These are phyloP conservation scores for Cystobasidium onofrii DNA, from an alignment of 768 basidiomycete species.

Conservation along the genomic window DNA sequence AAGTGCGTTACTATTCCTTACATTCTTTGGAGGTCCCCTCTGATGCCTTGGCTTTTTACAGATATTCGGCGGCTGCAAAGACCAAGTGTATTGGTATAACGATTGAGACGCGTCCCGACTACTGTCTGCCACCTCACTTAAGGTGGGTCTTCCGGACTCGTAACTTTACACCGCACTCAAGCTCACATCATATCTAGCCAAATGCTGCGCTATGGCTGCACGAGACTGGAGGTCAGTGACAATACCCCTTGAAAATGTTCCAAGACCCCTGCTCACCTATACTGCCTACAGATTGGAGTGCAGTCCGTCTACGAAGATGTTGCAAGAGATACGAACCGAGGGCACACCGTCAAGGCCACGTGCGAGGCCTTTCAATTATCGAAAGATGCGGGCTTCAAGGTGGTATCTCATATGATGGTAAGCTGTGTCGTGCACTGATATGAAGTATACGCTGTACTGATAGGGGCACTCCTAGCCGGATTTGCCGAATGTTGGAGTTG, in stretches of 20 bases:
- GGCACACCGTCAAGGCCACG: conserved; percentile 95
- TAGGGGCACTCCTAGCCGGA: conserved; percentile 57
- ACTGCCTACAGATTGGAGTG: conserved; percentile 61
- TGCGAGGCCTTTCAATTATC: conserved; percentile 94
- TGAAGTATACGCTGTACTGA: neutral
- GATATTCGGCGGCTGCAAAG: conserved; percentile 92
- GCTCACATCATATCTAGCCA: conserved; percentile 53
- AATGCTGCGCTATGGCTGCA: conserved; percentile 98
- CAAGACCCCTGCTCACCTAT: too few relatives aligned
- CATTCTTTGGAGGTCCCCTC: neutral
- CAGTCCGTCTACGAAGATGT: conserved; percentile 99
- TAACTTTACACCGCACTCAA: neutral
- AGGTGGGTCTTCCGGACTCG: conserved; percentile 51
- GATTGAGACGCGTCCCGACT: conserved; percentile 96
- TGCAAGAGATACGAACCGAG: conserved; percentile 94
- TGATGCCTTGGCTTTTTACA: conserved; percentile 42
- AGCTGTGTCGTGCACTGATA: neutral
- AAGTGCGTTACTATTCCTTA: conserved; percentile 49
- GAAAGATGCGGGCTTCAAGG: conserved; percentile 99
- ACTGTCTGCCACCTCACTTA: conserved; percentile 91
- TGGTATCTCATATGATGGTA: conserved; percentile 94
- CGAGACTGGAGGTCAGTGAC: conserved; percentile 69
- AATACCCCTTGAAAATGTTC: too few relatives aligned
- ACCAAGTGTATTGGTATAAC: conserved; percentile 98
- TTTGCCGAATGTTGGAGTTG: conserved; percentile 91